Evolutionary conservation across 164 flowering plant genomes (phyloP).

Genomic region (Berberis thunbergii): DNA sequence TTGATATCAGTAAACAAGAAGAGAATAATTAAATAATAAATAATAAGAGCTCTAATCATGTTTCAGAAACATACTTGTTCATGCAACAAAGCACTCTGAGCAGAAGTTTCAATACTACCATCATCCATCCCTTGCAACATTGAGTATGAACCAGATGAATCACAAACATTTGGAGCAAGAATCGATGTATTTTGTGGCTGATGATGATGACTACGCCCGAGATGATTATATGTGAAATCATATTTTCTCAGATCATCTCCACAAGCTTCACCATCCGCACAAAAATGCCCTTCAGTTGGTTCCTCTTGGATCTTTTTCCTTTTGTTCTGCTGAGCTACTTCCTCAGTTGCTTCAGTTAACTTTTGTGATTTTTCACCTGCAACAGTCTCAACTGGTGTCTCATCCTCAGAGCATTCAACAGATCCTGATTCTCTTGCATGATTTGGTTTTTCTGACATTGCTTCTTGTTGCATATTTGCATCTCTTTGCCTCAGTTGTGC

Average conservation of each 20-base stretch:
- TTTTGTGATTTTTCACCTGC: not conserved
- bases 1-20: constrained; percentile 1
- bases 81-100: constrained; percentile 60
- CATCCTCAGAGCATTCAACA: not conserved
- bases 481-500: not conserved
- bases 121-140: constrained; percentile 12
- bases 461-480: not conserved
- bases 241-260: not conserved
- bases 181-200: constrained; percentile 2
- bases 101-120: constrained; percentile 53
- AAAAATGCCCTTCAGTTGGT: constrained; percentile 7
- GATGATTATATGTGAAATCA: constrained; percentile 1
- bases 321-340: constrained; percentile 12
- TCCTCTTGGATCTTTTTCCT: constrained; percentile 12
- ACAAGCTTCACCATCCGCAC: constrained; percentile 4
- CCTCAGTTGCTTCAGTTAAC: constrained; percentile 9
- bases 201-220: not conserved
- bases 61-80: constrained; percentile 48
- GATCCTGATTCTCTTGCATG: not conserved
- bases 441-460: not conserved
- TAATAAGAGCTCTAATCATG: not conserved
- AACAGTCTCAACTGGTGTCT: not conserved
- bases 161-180: constrained; percentile 7
- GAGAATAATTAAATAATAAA: not conserved
- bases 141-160: constrained; percentile 6